These are phyloP conservation scores for Trypanosomatidae sp. DNA, from an alignment of 208 protist species.

Conservation along the genomic window DNA sequence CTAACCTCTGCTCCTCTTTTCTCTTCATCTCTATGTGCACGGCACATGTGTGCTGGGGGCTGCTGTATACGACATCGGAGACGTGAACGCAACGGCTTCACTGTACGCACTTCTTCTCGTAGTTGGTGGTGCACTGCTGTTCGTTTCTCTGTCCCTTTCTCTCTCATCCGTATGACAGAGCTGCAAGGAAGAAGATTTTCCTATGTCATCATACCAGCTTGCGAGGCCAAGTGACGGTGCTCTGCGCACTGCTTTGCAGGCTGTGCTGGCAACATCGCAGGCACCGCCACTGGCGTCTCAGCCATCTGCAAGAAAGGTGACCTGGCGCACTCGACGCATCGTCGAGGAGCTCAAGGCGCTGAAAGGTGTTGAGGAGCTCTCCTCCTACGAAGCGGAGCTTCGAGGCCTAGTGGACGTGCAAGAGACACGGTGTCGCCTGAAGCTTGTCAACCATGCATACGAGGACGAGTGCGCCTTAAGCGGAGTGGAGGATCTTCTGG, in stretches of 20 bases:
- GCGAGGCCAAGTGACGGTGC: slow-evolving; percentile 13
- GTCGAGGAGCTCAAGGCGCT: slow-evolving; percentile 54
- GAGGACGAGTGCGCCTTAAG: slow-evolving; percentile 47
- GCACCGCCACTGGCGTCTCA: slow-evolving; percentile 23
- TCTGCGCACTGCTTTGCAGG: slow-evolving; percentile 29
- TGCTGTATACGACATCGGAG: background rate
- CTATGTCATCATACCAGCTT: background rate
- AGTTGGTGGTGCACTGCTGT: background rate
- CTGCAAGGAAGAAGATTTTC: background rate
- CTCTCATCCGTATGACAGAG: background rate
- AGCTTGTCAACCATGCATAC: slow-evolving; percentile 39
- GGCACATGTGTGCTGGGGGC: background rate
- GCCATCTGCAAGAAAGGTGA: slow-evolving; percentile 16
- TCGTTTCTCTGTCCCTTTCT: background rate
- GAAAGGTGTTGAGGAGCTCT: slow-evolving; percentile 25
- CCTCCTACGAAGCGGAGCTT: slow-evolving; percentile 48
- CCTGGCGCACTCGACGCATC: slow-evolving; percentile 62
- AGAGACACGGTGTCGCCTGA: slow-evolving; percentile 50
- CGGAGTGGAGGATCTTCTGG: slow-evolving; percentile 30
- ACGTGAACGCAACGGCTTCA: background rate
- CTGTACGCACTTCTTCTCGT: background rate
- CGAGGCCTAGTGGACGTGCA: slow-evolving; percentile 48
- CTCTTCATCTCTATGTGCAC: background rate
- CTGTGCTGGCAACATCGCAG: slow-evolving; percentile 4
- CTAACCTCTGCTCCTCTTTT: background rate